A percentile compares a stretch with the other conserved stretches of the same genome.
phyloP scores from a whole-genome alignment of 257 asterid genomes.

The Nicotiana sylvestris region DNA sequence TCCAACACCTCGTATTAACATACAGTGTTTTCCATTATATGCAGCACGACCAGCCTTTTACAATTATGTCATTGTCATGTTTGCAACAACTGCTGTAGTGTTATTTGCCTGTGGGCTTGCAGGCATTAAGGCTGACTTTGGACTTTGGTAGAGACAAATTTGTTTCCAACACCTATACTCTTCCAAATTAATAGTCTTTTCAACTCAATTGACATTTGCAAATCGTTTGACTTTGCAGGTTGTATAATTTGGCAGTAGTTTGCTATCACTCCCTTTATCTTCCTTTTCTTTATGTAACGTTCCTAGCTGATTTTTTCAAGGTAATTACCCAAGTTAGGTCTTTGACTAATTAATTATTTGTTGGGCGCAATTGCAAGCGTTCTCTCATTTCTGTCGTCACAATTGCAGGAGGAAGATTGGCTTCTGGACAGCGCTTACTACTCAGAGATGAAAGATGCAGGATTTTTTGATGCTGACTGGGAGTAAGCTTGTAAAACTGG shows the following conservation, averaged over 20 bases:
- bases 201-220: neutral
- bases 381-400: neutral
- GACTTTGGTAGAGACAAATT: conserved; percentile 49
- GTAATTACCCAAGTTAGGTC: conserved; percentile 31
- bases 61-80: conserved; percentile 80
- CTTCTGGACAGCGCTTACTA: conserved; percentile 80
- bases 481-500: conserved; percentile 36
- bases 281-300: conserved; percentile 57
- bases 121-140: conserved; percentile 60
- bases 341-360: neutral
- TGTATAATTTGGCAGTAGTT: conserved; percentile 47
- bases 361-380: neutral
- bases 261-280: conserved; percentile 77
- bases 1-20: neutral
- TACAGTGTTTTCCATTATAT: neutral
- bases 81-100: conserved; percentile 36
- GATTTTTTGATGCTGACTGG: conserved; percentile 77
- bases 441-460: conserved; percentile 94
- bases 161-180: neutral
- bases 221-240: conserved; percentile 40
- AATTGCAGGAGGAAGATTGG: conserved; percentile 84
- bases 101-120: conserved; percentile 65
- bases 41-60: conserved; percentile 90
- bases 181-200: neutral
- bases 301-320: conserved; percentile 81